Evolutionary conservation across 805 yeast genomes (phyloP).

Genomic region (Cyberlindnera americana): DNA sequence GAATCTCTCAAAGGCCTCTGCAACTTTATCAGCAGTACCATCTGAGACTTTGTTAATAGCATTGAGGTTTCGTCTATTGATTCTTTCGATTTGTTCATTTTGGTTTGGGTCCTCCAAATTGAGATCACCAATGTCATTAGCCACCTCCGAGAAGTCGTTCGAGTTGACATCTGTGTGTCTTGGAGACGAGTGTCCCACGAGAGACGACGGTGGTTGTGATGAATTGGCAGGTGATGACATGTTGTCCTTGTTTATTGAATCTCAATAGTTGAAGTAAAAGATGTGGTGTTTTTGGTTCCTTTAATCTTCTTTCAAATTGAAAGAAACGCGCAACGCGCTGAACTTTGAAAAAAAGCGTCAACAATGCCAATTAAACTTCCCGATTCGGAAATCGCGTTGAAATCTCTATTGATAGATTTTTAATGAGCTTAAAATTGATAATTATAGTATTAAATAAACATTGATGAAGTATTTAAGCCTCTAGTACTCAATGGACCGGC

Average conservation of each 20-base stretch:
- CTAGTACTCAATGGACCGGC: too few relatives aligned
- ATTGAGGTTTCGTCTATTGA: conserved; percentile 54
- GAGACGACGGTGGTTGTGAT: conserved; percentile 17
- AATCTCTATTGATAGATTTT: too few relatives aligned
- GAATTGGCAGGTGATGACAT: conserved; percentile 15
- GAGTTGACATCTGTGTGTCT: conserved; percentile 2
- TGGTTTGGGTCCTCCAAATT: conserved; percentile 11
- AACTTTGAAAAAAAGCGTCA: conserved; percentile 8
- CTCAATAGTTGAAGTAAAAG: neutral
- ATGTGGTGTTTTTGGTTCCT: neutral
- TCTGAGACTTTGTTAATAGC: conserved; percentile 86
- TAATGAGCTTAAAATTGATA: too few relatives aligned
- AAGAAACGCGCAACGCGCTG: neutral
- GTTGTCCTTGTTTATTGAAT: neutral
- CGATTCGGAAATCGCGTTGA: conserved; percentile 17
- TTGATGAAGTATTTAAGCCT: too few relatives aligned
- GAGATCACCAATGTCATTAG: conserved; percentile 18
- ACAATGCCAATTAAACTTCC: conserved; percentile 20
- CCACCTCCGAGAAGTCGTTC: conserved; percentile 19
- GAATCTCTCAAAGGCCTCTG: conserved; percentile 85
- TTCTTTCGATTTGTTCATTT: conserved; percentile 25
- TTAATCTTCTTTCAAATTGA: neutral
- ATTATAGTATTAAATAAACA: too few relatives aligned
- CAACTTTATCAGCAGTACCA: conserved; percentile 88
- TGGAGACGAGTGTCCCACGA: conserved; percentile 7